phyloP scores from a whole-genome alignment of 352 stramenopile species.

The Phytopythium kandeliae region DNA sequence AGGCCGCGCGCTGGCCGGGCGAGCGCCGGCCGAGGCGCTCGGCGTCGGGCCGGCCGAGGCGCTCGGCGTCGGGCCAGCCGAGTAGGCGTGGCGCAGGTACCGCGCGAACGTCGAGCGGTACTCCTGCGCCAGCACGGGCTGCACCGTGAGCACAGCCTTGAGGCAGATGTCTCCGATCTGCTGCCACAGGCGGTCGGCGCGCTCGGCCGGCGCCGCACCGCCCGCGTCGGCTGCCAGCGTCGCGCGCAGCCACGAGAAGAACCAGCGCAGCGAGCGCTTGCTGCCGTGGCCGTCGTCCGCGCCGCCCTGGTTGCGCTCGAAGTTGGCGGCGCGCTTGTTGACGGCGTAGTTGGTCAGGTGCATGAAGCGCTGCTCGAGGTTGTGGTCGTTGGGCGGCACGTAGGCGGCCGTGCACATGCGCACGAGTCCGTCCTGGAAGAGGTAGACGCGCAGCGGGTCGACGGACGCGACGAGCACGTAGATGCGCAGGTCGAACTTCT shows the following conservation, averaged over 20 bases:
- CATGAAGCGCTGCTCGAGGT: conserved; percentile 88
- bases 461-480: conserved; percentile 90
- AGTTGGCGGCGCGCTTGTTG: conserved; percentile 89
- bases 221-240: neutral
- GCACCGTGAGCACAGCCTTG: conserved; percentile 91
- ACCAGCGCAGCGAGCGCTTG: conserved; percentile 90
- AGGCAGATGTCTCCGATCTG: conserved; percentile 93
- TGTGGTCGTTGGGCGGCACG: conserved; percentile 70
- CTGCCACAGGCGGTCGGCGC: conserved; percentile 83
- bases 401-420: conserved; percentile 90
- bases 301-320: conserved; percentile 72
- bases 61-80: conserved; percentile 12
- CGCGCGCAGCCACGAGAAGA: conserved; percentile 84
- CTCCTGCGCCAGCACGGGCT: conserved; percentile 90
- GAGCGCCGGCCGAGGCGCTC: neutral
- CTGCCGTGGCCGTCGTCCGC: conserved; percentile 59
- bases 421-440: conserved; percentile 90
- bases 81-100: conserved; percentile 56
- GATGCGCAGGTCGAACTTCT: conserved; percentile 93
- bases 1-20: conserved; percentile 13
- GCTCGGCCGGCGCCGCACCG: conserved; percentile 45
- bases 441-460: conserved; percentile 82
- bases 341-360: conserved; percentile 92
- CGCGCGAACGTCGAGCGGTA: conserved; percentile 88
- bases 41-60: neutral